These are phyloP conservation scores for Apiotrichum gracile DNA, from an alignment of 1,284 basidiomycete genomes.

Conservation along the genomic window DNA sequence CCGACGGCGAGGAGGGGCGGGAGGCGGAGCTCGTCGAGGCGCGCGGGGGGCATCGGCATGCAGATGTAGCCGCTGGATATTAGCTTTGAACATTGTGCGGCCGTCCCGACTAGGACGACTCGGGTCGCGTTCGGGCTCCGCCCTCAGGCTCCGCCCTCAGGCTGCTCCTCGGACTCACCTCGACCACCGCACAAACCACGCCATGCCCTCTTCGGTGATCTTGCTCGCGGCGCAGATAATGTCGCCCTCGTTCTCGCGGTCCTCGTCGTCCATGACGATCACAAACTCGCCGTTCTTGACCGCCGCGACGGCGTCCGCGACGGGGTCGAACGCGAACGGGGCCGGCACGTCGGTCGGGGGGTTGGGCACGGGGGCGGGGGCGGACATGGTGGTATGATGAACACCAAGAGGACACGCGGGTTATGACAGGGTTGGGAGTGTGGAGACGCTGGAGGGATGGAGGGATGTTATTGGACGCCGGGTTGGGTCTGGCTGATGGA, in stretches of 20 bases:
- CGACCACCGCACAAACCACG: conserved; percentile 95
- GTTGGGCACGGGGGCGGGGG: conserved; percentile 21
- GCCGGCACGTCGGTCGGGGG: conserved; percentile 27
- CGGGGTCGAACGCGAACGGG: conserved; percentile 57
- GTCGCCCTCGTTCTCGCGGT: conserved; percentile 90
- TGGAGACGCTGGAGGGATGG: no score
- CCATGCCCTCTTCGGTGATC: conserved; percentile 93
- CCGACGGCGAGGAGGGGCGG: conserved; percentile 92
- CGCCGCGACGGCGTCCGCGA: conserved; percentile 73
- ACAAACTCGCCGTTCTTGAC: conserved; percentile 81
- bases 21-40: conserved; percentile 74
- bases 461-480: no score
- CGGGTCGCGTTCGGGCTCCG: no score
- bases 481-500: no score
- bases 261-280: conserved; percentile 92
- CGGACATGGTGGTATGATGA: no score
- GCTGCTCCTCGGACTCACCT: no score
- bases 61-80: conserved; percentile 83
- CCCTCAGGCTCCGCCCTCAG: no score
- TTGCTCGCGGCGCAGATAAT: conserved; percentile 75
- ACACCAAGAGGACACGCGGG: no score
- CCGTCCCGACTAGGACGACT: no score
- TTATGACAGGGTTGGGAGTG: no score
- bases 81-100: no score
- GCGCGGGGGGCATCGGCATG: conserved; percentile 69